Base-by-base conservation (phyloP, 164 flowering plant species). In the Stephania japonica region DNA sequence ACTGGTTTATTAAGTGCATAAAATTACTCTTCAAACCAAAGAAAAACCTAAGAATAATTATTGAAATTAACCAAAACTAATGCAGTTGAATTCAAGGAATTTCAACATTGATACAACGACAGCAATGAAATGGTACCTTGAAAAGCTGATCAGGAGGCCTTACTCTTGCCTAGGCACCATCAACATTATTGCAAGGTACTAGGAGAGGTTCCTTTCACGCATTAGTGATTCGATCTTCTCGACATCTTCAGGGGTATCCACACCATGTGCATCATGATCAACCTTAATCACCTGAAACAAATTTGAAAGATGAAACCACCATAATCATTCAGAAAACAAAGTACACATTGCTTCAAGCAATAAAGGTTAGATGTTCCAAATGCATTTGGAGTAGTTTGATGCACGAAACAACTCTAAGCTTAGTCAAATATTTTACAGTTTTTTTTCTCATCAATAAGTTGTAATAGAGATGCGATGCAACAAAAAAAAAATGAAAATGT, bases 231-330 rank as follows among this genome's bases (percentile, higher is more conserved):
- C 85, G 24, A 84, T 82, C 78, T 82, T 84, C 43, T 77, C 84
- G 49, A 84, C 84, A 73, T 84, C 86, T 75, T 78, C 81, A 23
- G 83, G 86, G 38, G 78, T 75, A 68, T 84, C 84, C 26, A 84
- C 83, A 43, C 86, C 86, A 75, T 84, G 86, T 27, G 84, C 83
- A 18, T 84, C 84, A 56, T 84, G 86, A 25, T 82, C 71, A 9
- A 84, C 86, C 79, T 82, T 84, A 74, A 84, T 80, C 63, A 84
- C 86, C 86, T 82, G 68, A 71, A 69, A 80, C 8, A 72, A 9
- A 69, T 68, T 65, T 44, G 42, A 23, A 3, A 21, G 7, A 6
- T 11, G 42, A 62, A 18, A 12, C 42, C 18, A 50, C 65, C n/a
- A 64, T 61, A 65, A 5, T 63, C 19, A 24, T 43, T n/a, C 27